These are phyloP conservation scores for Ustilago cynodontis DNA, from an alignment of 1,284 basidiomycete genomes.

Conservation along the genomic window DNA sequence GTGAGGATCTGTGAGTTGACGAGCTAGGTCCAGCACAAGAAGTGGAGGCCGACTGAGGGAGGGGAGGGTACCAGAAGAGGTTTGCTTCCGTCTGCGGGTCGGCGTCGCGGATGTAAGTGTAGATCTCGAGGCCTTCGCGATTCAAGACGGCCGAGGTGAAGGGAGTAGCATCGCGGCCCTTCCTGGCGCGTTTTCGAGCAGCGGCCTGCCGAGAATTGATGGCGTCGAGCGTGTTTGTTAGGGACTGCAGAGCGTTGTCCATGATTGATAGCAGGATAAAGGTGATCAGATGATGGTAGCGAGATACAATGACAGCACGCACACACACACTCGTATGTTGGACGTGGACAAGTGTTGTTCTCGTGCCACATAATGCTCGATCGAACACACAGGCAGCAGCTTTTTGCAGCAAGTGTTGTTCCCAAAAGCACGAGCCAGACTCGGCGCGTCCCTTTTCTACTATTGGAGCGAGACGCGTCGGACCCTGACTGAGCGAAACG, in stretches of 20 bases:
- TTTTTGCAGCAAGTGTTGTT: not conserved
- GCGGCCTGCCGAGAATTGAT: conserved; percentile 53
- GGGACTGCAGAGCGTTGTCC: conserved; percentile 61
- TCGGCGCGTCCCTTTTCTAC: conserved; percentile 15
- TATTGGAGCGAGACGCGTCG: conserved; percentile 32
- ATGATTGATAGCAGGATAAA: conserved; percentile 43
- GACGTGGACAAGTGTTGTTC: conserved; percentile 24
- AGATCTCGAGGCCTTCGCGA: conserved; percentile 55
- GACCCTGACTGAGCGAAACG: not conserved
- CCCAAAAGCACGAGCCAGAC: not conserved
- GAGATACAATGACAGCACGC: not conserved
- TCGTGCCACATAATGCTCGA: conserved; percentile 23
- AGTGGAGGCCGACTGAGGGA: conserved; percentile 25
- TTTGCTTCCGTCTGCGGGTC: conserved; percentile 60
- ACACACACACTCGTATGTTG: not conserved
- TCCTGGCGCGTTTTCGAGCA: conserved; percentile 42
- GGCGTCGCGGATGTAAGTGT: conserved; percentile 66
- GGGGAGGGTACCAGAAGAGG: conserved; percentile 61
- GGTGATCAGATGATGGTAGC: conserved; percentile 18
- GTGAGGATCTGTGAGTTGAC: conserved; percentile 13
- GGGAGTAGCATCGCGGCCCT: conserved; percentile 44
- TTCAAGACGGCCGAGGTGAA: conserved; percentile 66
- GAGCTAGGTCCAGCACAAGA: conserved; percentile 35
- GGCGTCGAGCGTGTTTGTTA: conserved; percentile 58
- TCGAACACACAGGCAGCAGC: not conserved